Evolutionary conservation across 805 yeast genomes (phyloP).

Genomic region (Huiozyma naganishii): DNA sequence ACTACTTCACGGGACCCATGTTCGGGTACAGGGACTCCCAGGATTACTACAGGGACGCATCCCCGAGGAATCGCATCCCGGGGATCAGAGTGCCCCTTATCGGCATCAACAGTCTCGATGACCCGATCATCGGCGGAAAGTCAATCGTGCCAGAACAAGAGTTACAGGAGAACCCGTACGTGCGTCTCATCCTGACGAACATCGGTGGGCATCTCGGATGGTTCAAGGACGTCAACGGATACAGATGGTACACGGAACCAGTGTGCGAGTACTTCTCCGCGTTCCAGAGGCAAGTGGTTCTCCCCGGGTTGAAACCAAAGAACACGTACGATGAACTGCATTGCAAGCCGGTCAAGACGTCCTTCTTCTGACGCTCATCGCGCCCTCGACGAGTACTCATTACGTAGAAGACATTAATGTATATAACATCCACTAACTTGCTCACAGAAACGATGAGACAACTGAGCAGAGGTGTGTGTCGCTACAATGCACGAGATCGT

Average conservation of each 20-base stretch:
- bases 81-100: conserved; percentile 53
- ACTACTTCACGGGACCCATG: conserved; percentile 49
- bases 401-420: too few species aligned
- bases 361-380: neutral
- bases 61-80: conserved; percentile 43
- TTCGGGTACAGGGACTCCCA: conserved; percentile 53
- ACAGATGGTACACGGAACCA: conserved; percentile 57
- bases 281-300: conserved; percentile 25
- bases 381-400: too few species aligned
- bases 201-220: conserved; percentile 82
- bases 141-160: conserved; percentile 41
- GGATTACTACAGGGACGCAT: conserved; percentile 56
- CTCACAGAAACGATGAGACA: too few species aligned
- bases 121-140: conserved; percentile 53
- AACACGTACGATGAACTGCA: conserved; percentile 9
- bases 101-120: conserved; percentile 57
- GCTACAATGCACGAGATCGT: conserved; percentile 57
- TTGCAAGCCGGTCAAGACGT: conserved; percentile 12
- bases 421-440: too few species aligned
- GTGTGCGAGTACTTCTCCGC: conserved; percentile 33
- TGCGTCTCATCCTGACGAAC: conserved; percentile 45
- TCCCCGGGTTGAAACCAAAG: conserved; percentile 11
- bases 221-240: conserved; percentile 43
- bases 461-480: too few species aligned
- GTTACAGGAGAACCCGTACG: conserved; percentile 46